Percentiles rank a stretch among this genome's conserved stretches.
Evolutionary conservation across 108 stramenopile genomes (phyloP).

Genomic region (Mayamaea pseudoterrestris): DNA sequence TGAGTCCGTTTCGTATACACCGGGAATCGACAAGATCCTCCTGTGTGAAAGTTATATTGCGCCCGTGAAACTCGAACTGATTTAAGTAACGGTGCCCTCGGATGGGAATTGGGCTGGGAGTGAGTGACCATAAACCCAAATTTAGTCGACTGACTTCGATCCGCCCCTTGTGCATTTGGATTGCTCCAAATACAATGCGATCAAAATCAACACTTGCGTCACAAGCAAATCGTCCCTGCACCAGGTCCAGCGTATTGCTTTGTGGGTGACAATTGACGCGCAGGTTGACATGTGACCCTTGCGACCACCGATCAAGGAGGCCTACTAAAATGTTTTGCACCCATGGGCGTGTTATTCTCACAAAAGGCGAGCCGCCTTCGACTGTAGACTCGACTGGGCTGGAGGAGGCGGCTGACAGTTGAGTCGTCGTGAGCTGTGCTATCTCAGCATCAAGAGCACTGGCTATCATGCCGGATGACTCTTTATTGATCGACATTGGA

Average conservation of each 20-base stretch:
- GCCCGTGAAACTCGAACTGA: conserved; percentile 27
- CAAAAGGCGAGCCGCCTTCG: no score
- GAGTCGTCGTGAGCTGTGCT: no score
- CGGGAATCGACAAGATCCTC: conserved; percentile 20
- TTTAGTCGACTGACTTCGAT: conserved; percentile 12
- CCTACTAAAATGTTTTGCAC: neutral
- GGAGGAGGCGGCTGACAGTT: no score
- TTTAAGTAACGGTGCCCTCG: neutral
- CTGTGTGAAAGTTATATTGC: conserved; percentile 21
- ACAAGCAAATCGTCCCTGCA: conserved; percentile 9
- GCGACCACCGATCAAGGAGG: conserved; percentile 3
- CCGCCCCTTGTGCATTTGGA: conserved; percentile 16
- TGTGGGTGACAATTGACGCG: conserved; percentile 8
- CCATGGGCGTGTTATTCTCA: no score
- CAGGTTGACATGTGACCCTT: conserved; percentile 10
- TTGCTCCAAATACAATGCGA: conserved; percentile 16
- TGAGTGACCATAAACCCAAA: conserved; percentile 20
- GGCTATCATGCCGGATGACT: no score
- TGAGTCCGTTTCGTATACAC: conserved; percentile 29
- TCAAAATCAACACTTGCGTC: conserved; percentile 16
- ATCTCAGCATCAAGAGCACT: no score
- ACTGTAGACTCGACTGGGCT: no score
- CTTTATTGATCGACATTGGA: no score
- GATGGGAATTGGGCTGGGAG: no score
- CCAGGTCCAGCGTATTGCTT: conserved; percentile 5